These are phyloP conservation scores for Orbilia brochopaga DNA, from an alignment of 2,329 filamentous ascomycete genomes.

Conservation along the genomic window DNA sequence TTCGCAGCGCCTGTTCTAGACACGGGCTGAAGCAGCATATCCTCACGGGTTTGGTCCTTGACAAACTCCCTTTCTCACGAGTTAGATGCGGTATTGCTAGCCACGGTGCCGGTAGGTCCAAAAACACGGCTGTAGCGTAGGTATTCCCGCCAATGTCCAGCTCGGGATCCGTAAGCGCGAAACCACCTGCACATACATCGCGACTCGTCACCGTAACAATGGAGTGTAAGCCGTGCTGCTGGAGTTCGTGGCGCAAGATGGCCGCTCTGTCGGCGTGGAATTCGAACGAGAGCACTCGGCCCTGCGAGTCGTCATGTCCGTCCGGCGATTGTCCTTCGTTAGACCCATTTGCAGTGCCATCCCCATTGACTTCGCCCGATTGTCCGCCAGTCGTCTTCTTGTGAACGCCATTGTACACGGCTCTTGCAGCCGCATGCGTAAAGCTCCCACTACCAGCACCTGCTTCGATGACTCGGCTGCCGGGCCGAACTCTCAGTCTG, in stretches of 20 bases:
- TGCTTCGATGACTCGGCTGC: constrained; percentile 76
- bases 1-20: constrained; percentile 92
- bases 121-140: constrained; percentile 74
- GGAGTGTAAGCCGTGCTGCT: constrained; percentile 69
- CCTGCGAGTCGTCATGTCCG: constrained; percentile 60
- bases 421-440: constrained; percentile 76
- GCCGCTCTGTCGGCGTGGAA: constrained; percentile 75
- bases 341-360: background rate
- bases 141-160: constrained; percentile 61
- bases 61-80: constrained; percentile 59
- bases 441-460: constrained; percentile 84
- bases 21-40: constrained; percentile 96
- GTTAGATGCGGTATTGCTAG: constrained; percentile 75
- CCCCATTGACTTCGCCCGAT: background rate
- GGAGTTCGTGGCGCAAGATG: constrained; percentile 72
- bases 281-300: constrained; percentile 81
- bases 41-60: constrained; percentile 74
- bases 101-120: constrained; percentile 81
- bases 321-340: background rate
- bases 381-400: background rate
- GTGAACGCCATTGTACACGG: constrained; percentile 73
- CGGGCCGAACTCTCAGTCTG: constrained; percentile 74
- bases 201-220: constrained; percentile 76
- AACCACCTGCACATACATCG: constrained; percentile 78
- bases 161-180: constrained; percentile 59